These are phyloP conservation scores for Cyphellophora attinorum DNA, from an alignment of 2,329 filamentous ascomycete species.

Conservation along the genomic window DNA sequence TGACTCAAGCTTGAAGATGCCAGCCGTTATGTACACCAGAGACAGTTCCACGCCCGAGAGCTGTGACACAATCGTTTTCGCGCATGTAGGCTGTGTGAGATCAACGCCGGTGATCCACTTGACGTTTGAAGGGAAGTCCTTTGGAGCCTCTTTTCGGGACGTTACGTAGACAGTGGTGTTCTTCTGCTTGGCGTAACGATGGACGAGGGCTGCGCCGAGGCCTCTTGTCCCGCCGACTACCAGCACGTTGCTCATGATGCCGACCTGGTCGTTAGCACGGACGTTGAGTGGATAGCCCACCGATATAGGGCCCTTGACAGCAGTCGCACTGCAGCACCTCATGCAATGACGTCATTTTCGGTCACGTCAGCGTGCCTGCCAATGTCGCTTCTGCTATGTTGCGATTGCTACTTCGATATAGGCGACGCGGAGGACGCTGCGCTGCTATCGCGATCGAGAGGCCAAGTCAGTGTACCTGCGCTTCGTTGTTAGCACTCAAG, in stretches of 20 bases:
- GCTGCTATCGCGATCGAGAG: too few species aligned
- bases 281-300: too few species aligned
- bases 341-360: too few species aligned
- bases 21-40: constrained; percentile 54
- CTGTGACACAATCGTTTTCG: constrained; percentile 23
- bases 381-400: too few species aligned
- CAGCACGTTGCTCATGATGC: constrained; percentile 34
- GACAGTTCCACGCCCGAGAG: constrained; percentile 39
- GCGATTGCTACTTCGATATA: too few species aligned
- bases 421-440: too few species aligned
- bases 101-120: constrained; percentile 53
- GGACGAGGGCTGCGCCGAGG: constrained; percentile 52
- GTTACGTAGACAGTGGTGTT: constrained; percentile 50
- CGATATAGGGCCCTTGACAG: too few species aligned
- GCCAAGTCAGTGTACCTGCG: too few species aligned
- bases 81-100: constrained; percentile 39
- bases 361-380: too few species aligned
- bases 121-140: constrained; percentile 35
- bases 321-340: too few species aligned
- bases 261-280: too few species aligned
- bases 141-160: constrained; percentile 38
- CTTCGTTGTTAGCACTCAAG: too few species aligned
- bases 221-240: constrained; percentile 61
- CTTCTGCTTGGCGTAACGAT: constrained; percentile 43
- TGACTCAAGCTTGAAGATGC: constrained; percentile 59